Base-by-base conservation (phyloP, 2,329 filamentous ascomycete species). In the Diaporthe amygdali region DNA sequence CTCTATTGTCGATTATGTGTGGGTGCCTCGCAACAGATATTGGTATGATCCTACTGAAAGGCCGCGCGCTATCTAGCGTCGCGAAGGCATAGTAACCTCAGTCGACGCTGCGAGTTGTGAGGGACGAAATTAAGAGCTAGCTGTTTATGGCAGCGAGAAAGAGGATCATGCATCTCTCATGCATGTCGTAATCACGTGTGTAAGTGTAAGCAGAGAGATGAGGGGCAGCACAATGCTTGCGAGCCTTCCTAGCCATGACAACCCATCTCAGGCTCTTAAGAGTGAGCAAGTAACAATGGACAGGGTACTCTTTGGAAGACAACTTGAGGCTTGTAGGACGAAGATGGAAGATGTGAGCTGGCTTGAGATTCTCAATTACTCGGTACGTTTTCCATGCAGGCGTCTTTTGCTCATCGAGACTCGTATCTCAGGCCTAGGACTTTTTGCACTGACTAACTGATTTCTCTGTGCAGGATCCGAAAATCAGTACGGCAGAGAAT, bases 301-400 rank as follows among this genome's bases (percentile, higher is more conserved):
- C 6, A 5, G 46, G 9, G 2, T 25, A 7, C 3, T 68, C 1
- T 68, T 68, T 34, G 4, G 56, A 15, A 46, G 17, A 12, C 27
- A 39, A 9, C 1, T 55, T 3, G 15, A 25, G 3, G 9, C 37
- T 6, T 47, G 20, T 20, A 8, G 52, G 39, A 27, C 34, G 14
- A 68, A 55, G 30, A 14, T 20, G 22, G 51, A 68, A 20, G 64
- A 68, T 15, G 20, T 55, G 41, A 34, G 17, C 20, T 32, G 51
- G 39, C 27, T 68, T 12, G 64, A 68, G 5, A 68, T 68, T 25
- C 37, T 68, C 1, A 56, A 46, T 22, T 68, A 68, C 41, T 56
- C 64, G 17, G 64, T 68, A 32, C 1, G 5, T 52, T 7, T 30
- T 7, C 32, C n/a, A n/a, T 27, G 25, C 49, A 27, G 51, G 10